phyloP scores from a whole-genome alignment of 73 alveolate species.

The Breviolum minutum region DNA sequence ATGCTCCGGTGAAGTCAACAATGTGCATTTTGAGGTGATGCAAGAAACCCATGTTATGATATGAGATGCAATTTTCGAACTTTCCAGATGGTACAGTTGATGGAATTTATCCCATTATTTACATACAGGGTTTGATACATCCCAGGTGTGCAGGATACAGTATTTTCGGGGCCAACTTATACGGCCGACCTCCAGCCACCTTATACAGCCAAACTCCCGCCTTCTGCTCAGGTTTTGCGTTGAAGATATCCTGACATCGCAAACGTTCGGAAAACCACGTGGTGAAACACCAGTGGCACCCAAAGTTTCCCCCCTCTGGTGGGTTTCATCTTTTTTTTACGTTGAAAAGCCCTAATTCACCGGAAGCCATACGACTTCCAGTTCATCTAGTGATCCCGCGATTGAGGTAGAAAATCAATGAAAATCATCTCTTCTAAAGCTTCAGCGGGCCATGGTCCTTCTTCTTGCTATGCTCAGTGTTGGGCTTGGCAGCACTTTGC shows the following conservation, averaged over 20 bases:
- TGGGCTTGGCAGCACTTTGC: not conserved
- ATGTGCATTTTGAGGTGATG: not conserved
- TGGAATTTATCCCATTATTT: no score
- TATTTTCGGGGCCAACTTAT: no score
- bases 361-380: not conserved
- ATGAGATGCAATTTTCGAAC: not conserved
- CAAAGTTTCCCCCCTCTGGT: no score
- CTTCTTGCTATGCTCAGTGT: not conserved
- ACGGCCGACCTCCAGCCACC: not conserved
- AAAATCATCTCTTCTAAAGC: no score
- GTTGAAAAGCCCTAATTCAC: no score
- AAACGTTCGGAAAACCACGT: not conserved
- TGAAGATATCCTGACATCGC: not conserved
- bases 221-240: conserved; percentile 6
- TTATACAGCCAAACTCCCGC: not conserved
- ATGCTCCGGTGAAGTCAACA: not conserved
- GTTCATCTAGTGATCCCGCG: not conserved
- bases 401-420: no score
- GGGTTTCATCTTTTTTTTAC: no score
- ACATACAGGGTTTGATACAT: no score
- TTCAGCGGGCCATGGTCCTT: not conserved
- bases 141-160: no score
- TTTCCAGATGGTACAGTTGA: no score
- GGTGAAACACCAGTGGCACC: not conserved
- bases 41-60: not conserved